phyloP scores from a whole-genome alignment of 2,329 filamentous ascomycete species.

The Achaetomium macrosporum region DNA sequence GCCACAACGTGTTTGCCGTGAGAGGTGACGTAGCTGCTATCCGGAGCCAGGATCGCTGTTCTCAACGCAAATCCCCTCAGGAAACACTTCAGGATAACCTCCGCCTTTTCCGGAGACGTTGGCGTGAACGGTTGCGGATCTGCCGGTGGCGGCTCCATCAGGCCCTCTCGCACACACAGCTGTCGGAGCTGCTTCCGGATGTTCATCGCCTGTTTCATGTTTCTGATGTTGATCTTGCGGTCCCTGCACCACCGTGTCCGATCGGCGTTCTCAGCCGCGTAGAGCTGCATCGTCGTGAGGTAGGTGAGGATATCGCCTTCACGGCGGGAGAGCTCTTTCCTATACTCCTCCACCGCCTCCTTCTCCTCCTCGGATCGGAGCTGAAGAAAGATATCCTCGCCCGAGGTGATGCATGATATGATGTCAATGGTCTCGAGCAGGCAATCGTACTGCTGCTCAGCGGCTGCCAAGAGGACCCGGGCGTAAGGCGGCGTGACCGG shows the following conservation, averaged over 20 bases:
- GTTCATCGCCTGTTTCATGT: constrained; percentile 57
- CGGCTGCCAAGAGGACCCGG: constrained; percentile 75
- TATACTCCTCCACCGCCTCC: constrained; percentile 47
- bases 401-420: constrained; percentile 57
- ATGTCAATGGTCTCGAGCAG: constrained; percentile 82
- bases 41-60: constrained; percentile 55
- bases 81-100: constrained; percentile 54
- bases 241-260: constrained; percentile 53
- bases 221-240: constrained; percentile 51
- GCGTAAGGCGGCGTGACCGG: constrained; percentile 78
- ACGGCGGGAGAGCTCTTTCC: constrained; percentile 53
- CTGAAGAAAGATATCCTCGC: constrained; percentile 58
- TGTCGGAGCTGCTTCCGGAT: constrained; percentile 57
- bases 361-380: constrained; percentile 51
- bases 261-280: constrained; percentile 50
- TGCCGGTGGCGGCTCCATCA: constrained; percentile 41
- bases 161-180: constrained; percentile 47
- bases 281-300: constrained; percentile 57
- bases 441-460: constrained; percentile 63
- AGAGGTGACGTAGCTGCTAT: constrained; percentile 55
- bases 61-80: constrained; percentile 55
- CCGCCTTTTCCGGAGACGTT: constrained; percentile 47
- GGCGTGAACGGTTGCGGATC: constrained; percentile 54
- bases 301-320: constrained; percentile 62
- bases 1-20: constrained; percentile 55